Conservation (phyloP, 495 filamentous ascomycete genomes). For the Penicillium cinerascens region DNA sequence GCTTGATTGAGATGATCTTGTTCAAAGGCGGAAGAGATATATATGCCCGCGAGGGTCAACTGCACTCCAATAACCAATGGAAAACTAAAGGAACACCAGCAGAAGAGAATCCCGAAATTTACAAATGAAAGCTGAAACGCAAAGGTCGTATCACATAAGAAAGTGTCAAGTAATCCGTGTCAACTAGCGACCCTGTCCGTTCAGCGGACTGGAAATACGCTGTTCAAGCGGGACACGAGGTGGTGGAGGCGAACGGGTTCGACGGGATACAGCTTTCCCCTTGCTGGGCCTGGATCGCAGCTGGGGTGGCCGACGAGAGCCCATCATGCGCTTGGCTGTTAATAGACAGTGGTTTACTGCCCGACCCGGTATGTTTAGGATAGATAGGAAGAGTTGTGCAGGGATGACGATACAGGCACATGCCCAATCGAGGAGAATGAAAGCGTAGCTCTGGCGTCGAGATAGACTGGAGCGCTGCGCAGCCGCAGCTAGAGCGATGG, state of each 20-base stretch:
- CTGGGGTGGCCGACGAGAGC: neutral
- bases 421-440: constrained; percentile 24
- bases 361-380: constrained; percentile 24
- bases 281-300: constrained; percentile 13
- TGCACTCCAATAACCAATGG: neutral
- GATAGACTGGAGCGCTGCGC: constrained; percentile 50
- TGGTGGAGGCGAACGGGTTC: constrained; percentile 2
- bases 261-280: constrained; percentile 12
- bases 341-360: constrained; percentile 17
- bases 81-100: neutral
- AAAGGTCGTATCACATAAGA: neutral
- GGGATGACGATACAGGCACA: constrained; percentile 31
- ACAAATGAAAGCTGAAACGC: neutral
- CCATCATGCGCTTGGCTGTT: constrained; percentile 11
- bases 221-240: neutral
- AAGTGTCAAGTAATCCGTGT: neutral
- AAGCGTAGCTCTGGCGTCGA: constrained; percentile 18
- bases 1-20: no score
- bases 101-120: neutral
- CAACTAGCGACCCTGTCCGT: neutral
- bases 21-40: no score
- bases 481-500: constrained; percentile 72
- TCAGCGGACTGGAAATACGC: neutral
- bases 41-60: neutral
- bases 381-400: constrained; percentile 21